Evolutionary conservation across 1,139 yeast genomes (phyloP).

Genomic region (Taphrina sp.): DNA sequence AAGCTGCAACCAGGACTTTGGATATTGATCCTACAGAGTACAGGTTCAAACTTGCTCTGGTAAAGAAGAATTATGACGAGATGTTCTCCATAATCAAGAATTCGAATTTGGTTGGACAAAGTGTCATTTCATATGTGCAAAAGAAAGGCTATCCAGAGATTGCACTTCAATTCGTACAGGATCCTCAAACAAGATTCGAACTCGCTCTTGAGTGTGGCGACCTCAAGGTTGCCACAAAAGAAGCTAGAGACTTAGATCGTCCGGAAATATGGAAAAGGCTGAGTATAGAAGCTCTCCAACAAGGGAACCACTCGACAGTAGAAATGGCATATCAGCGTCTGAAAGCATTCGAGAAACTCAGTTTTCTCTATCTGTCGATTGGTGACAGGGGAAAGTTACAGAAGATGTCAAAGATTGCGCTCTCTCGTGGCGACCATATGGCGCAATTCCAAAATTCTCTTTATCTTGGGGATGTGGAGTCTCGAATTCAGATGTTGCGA

Average conservation of each 20-base stretch:
- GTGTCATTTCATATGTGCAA: constrained; percentile 90
- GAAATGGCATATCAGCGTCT: constrained; percentile 88
- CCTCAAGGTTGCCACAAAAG: constrained; percentile 78
- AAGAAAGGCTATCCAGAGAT: constrained; percentile 92
- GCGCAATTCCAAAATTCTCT: constrained; percentile 81
- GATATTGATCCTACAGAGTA: constrained; percentile 94
- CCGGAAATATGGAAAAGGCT: constrained; percentile 74
- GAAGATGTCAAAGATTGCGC: constrained; percentile 88
- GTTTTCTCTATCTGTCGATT: constrained; percentile 78
- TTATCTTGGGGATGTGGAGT: constrained; percentile 70
- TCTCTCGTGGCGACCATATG: constrained; percentile 76
- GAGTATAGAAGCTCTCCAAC: constrained; percentile 81
- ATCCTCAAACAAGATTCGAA: constrained; percentile 93
- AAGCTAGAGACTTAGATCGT: constrained; percentile 75
- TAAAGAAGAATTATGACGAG: constrained; percentile 85
- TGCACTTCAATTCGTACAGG: constrained; percentile 94
- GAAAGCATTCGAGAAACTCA: constrained; percentile 79
- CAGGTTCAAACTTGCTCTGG: constrained; percentile 89
- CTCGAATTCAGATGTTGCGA: constrained; percentile 71
- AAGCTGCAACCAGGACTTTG: constrained; percentile 76
- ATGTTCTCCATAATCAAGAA: constrained; percentile 83
- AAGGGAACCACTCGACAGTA: constrained; percentile 82
- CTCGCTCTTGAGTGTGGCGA: constrained; percentile 93
- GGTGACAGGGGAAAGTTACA: constrained; percentile 74
- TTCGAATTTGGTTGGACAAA: constrained; percentile 94